phyloP scores from a whole-genome alignment of 164 flowering plant species.

The Aristolochia fimbriata region DNA sequence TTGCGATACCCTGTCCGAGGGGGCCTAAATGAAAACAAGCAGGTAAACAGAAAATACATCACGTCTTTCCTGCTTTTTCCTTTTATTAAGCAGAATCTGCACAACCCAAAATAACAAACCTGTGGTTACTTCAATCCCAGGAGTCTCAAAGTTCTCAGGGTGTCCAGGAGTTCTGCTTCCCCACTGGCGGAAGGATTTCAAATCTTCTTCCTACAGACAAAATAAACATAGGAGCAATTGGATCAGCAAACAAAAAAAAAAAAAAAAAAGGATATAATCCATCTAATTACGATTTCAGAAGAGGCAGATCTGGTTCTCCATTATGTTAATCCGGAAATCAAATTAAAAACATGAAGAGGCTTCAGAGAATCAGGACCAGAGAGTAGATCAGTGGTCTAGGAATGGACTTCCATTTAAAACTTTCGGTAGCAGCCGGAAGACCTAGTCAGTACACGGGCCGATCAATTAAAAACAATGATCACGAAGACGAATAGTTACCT shows the following conservation, averaged over 20 bases:
- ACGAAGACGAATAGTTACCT: constrained; percentile 25
- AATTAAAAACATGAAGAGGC: too few relatives aligned
- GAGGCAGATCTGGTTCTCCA: too few relatives aligned
- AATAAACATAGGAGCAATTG: not conserved
- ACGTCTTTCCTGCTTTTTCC: too few relatives aligned
- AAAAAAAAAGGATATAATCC: too few relatives aligned
- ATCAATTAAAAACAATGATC: not conserved
- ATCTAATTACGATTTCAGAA: too few relatives aligned
- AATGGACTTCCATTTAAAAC: too few relatives aligned
- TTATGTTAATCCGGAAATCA: too few relatives aligned
- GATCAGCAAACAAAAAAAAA: too few relatives aligned
- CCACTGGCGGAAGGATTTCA: constrained; percentile 95
- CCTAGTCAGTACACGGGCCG: too few relatives aligned
- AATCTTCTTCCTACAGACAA: constrained; percentile 68
- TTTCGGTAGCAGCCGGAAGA: too few relatives aligned
- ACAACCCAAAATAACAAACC: constrained; percentile 33
- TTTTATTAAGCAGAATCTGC: not conserved
- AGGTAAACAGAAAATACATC: not conserved
- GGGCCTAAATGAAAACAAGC: constrained; percentile 48
- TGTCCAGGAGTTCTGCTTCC: constrained; percentile 97
- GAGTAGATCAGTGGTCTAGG: too few relatives aligned
- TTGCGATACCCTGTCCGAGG: constrained; percentile 95
- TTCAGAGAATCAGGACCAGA: too few relatives aligned
- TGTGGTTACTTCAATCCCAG: constrained; percentile 98
- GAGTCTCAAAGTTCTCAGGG: constrained; percentile 98